A percentile compares a stretch with the other conserved stretches of the same genome.
Conservation (phyloP, 257 asterid genomes). For the Solanum chiquidenum region DNA sequence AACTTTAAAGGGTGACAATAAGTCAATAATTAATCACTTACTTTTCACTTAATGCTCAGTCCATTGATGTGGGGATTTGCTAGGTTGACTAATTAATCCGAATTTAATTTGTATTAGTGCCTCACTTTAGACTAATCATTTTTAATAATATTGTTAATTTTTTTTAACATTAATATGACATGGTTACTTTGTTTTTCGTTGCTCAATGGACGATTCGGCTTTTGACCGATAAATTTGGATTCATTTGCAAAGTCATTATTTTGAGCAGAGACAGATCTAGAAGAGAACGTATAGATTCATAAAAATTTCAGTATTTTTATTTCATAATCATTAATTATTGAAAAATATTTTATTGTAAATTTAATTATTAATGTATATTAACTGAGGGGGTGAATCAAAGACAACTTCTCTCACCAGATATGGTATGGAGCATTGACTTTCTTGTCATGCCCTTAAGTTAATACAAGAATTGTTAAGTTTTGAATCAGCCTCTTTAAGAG, state of each 20-base stretch:
- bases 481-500: background rate
- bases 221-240: background rate
- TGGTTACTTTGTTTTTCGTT: background rate
- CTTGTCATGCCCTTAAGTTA: background rate
- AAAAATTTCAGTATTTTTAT: too few relatives aligned
- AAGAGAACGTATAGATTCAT: background rate
- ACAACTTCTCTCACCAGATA: too few relatives aligned
- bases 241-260: background rate
- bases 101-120: background rate
- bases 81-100: slow-evolving; percentile 1
- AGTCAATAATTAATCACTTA: background rate
- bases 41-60: background rate
- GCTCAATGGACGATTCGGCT: background rate
- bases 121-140: background rate
- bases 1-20: background rate
- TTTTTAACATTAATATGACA: background rate
- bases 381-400: background rate
- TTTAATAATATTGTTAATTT: background rate
- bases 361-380: background rate
- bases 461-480: background rate
- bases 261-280: background rate
- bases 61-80: background rate
- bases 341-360: too few relatives aligned
- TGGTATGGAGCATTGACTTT: too few relatives aligned
- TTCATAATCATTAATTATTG: too few relatives aligned